phyloP scores from a whole-genome alignment of 331 rosid species.

The Erythrophleum ivorense region DNA sequence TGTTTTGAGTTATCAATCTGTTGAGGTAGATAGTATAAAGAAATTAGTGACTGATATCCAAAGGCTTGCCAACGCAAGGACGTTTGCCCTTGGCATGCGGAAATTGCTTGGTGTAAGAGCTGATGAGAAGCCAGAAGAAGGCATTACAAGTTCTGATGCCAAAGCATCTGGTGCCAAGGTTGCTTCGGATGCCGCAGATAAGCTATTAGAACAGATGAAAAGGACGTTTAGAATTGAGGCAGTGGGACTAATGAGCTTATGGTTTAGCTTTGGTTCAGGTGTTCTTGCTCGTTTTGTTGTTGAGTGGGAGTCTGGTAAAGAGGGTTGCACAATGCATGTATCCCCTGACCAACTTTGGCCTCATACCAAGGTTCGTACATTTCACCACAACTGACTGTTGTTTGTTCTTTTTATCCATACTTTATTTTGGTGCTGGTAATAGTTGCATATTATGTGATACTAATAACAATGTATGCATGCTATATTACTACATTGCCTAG shows the following conservation, averaged over 20 bases:
- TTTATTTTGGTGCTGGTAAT: conserved; percentile 1
- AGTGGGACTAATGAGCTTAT: conserved; percentile 93
- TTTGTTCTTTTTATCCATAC: conserved; percentile 23
- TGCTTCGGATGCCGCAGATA: conserved; percentile 69
- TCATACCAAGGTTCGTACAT: conserved; percentile 84
- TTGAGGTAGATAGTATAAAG: conserved; percentile 88
- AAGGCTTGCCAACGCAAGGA: conserved; percentile 96
- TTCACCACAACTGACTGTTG: conserved; percentile 27
- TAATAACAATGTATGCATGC: conserved; percentile 2
- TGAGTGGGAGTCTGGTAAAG: conserved; percentile 97
- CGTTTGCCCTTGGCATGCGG: conserved; percentile 95
- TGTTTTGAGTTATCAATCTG: conserved; percentile 90
- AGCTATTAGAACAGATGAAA: conserved; percentile 87
- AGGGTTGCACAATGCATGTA: conserved; percentile 99
- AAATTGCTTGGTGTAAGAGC: conserved; percentile 83
- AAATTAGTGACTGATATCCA: conserved; percentile 89
- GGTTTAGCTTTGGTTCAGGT: conserved; percentile 97
- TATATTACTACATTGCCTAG: not conserved
- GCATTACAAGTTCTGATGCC: conserved; percentile 54
- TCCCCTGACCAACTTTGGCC: conserved; percentile 99
- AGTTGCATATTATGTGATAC: conserved; percentile 16
- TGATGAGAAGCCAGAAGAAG: conserved; percentile 87
- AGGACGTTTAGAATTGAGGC: conserved; percentile 96
- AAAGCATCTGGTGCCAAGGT: conserved; percentile 68
- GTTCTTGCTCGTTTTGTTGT: conserved; percentile 97